Percentiles rank a stretch among this genome's conserved stretches.
phyloP scores from a whole-genome alignment of 2,329 filamentous ascomycete genomes.

The Clarireedia paspali region DNA sequence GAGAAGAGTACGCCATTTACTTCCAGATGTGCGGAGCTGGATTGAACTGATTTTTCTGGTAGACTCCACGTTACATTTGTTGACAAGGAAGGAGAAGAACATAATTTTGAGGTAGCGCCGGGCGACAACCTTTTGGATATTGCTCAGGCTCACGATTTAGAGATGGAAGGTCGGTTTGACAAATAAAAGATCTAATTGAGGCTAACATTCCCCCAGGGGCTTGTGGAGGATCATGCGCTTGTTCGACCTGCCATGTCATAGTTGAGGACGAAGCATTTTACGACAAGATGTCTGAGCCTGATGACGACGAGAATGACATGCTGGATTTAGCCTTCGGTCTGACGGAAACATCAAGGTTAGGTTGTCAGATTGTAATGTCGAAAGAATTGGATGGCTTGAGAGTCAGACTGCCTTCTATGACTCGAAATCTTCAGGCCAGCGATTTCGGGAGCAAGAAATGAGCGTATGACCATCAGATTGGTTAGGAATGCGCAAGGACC shows the following conservation, averaged over 20 bases:
- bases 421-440: constrained; percentile 88
- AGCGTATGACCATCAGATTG: background rate
- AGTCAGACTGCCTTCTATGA: constrained; percentile 86
- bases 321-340: constrained; percentile 67
- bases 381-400: constrained; percentile 82
- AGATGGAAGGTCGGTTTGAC: constrained; percentile 74
- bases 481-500: background rate
- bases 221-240: constrained; percentile 77
- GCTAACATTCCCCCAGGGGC: constrained; percentile 46
- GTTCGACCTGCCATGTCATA: constrained; percentile 69
- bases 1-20: constrained; percentile 66
- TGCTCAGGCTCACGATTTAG: constrained; percentile 86
- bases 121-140: constrained; percentile 95
- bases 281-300: constrained; percentile 53
- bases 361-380: constrained; percentile 65
- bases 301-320: constrained; percentile 64
- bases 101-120: constrained; percentile 71
- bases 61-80: constrained; percentile 88
- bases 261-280: constrained; percentile 56
- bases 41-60: constrained; percentile 8
- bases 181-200: background rate
- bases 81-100: constrained; percentile 74
- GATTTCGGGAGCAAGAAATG: constrained; percentile 58
- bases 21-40: background rate
- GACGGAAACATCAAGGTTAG: constrained; percentile 55